These are phyloP conservation scores for Saturnispora gosingensis DNA, from an alignment of 805 yeast genomes.

Conservation along the genomic window DNA sequence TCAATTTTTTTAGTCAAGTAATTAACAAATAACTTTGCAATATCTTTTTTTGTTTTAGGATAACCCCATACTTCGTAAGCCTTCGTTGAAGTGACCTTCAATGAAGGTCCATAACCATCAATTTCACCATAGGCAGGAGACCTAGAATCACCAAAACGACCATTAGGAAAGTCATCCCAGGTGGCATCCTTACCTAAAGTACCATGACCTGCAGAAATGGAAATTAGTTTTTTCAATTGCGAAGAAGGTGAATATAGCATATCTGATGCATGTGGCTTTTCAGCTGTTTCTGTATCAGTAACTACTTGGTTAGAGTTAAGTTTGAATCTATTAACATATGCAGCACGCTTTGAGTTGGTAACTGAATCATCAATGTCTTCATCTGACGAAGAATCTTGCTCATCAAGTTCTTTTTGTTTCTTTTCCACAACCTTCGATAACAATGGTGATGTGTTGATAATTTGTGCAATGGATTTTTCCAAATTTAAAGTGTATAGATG, in stretches of 20 bases:
- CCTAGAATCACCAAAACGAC: conserved; percentile 89
- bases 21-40: conserved; percentile 56
- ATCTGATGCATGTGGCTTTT: conserved; percentile 10
- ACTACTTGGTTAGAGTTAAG: conserved; percentile 25
- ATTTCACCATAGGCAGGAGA: conserved; percentile 98
- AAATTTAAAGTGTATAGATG: conserved; percentile 90
- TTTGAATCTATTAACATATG: conserved; percentile 25
- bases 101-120: conserved; percentile 91
- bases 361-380: conserved; percentile 26
- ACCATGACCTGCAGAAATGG: conserved; percentile 79
- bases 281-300: conserved; percentile 16
- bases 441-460: conserved; percentile 54
- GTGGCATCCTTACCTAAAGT: conserved; percentile 80
- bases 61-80: conserved; percentile 76
- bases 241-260: conserved; percentile 18
- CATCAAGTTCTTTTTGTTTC: conserved; percentile 30
- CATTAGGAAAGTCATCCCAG: conserved; percentile 97
- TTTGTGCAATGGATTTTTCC: conserved; percentile 85
- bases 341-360: conserved; percentile 30
- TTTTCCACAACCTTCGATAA: conserved; percentile 40
- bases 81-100: conserved; percentile 60
- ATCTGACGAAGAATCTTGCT: conserved; percentile 27
- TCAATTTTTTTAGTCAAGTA: conserved; percentile 69
- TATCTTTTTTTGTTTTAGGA: conserved; percentile 52
- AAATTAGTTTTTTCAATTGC: conserved; percentile 51